These are phyloP conservation scores for Nicotiana otophora DNA, from an alignment of 257 asterid species.

Conservation along the genomic window DNA sequence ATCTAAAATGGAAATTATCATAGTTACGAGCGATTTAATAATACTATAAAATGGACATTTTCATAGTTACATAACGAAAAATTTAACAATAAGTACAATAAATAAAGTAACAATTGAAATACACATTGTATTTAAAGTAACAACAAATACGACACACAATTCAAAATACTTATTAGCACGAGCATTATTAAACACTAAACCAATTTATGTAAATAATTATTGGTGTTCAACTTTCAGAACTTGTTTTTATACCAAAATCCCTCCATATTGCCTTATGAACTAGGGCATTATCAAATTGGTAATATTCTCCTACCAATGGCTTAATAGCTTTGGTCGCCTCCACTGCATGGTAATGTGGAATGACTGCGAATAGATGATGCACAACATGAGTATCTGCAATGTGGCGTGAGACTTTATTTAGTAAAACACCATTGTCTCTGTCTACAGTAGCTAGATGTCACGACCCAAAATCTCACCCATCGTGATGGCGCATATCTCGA, in stretches of 20 bases:
- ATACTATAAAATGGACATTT: too few relatives aligned
- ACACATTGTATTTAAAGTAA: too few relatives aligned
- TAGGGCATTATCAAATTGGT: slow-evolving; percentile 12
- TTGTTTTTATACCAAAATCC: slow-evolving; percentile 14
- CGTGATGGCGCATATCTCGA: too few relatives aligned
- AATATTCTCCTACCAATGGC: slow-evolving; percentile 4
- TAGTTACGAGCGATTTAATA: too few relatives aligned
- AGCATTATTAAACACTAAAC: background rate
- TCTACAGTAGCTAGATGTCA: slow-evolving; percentile 12
- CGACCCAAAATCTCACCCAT: too few relatives aligned
- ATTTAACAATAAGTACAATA: too few relatives aligned
- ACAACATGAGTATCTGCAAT: background rate
- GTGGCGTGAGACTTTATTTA: slow-evolving; percentile 5
- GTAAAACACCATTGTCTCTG: slow-evolving; percentile 2
- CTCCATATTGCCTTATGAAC: slow-evolving; percentile 12
- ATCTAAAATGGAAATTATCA: too few relatives aligned
- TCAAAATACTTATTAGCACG: background rate
- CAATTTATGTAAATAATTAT: background rate
- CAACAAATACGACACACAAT: too few relatives aligned
- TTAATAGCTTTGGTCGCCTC: slow-evolving; percentile 8
- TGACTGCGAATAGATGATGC: slow-evolving; percentile 7
- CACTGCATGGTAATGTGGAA: slow-evolving; percentile 13
- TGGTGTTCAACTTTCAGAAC: background rate
- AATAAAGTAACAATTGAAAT: too few relatives aligned
- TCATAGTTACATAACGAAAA: too few relatives aligned